Evolutionary conservation across 179 eudicot genomes (phyloP).

Genomic region (Vitellaria paradoxa): DNA sequence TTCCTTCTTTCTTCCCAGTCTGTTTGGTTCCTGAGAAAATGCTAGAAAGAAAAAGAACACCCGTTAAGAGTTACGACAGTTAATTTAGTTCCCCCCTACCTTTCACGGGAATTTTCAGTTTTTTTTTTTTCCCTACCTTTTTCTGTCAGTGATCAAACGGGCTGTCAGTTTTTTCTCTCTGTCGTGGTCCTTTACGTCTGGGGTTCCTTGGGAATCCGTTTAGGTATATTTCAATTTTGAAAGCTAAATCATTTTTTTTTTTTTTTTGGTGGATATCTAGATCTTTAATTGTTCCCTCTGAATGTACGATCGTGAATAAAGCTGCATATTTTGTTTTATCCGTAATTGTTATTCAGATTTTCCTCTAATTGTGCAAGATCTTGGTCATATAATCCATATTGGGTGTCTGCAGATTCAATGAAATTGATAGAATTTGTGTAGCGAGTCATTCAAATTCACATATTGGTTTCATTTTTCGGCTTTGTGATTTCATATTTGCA

Average conservation of each 20-base stretch:
- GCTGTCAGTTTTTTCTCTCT: background rate
- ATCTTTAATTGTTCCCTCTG: background rate
- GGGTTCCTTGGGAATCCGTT: constrained; percentile 1
- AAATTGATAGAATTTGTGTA: background rate
- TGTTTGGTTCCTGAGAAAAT: constrained; percentile 13
- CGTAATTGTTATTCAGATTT: background rate
- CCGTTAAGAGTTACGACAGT: background rate
- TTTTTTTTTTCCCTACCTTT: background rate
- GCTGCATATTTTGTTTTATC: constrained; percentile 3
- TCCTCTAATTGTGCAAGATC: background rate
- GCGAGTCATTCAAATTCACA: background rate
- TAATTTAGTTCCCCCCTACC: background rate
- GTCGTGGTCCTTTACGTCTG: background rate
- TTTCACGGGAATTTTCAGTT: background rate
- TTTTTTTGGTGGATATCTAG: background rate
- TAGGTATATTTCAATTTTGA: constrained; percentile 7
- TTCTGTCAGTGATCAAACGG: background rate
- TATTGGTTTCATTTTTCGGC: background rate
- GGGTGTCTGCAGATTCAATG: constrained; percentile 16
- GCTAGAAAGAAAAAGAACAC: background rate
- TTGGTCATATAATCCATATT: background rate
- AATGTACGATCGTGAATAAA: background rate
- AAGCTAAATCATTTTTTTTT: background rate
- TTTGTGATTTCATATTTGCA: background rate
- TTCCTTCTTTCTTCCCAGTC: background rate